Percentiles rank a stretch among this genome's conserved stretches.
These are phyloP conservation scores for Darksidea phi DNA, from an alignment of 495 filamentous ascomycete genomes.

Conservation along the genomic window DNA sequence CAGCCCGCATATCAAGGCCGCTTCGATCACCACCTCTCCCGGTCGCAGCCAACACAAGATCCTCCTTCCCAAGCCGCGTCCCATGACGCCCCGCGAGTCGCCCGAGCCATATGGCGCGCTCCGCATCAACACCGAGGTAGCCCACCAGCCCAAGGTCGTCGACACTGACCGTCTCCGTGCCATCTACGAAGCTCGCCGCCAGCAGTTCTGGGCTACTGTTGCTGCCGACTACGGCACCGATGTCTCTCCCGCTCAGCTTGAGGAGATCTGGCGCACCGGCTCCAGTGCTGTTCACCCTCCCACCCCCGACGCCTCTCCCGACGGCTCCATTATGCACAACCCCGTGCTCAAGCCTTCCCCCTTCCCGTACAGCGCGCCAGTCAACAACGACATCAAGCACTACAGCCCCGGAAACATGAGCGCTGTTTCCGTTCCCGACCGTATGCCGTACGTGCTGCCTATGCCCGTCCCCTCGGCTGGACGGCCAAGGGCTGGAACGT, in stretches of 20 bases:
- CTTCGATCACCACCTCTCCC: slow-evolving; percentile 31
- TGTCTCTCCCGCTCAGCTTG: slow-evolving; percentile 61
- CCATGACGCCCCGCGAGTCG: slow-evolving; percentile 32
- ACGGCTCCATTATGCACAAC: slow-evolving; percentile 31
- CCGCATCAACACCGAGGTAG: slow-evolving; percentile 37
- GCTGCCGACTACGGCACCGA: slow-evolving; percentile 67
- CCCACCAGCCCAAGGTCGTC: slow-evolving; percentile 46
- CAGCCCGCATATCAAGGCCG: slow-evolving; percentile 25
- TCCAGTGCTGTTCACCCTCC: slow-evolving; percentile 32
- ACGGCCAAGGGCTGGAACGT: slow-evolving; percentile 21
- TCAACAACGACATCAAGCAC: slow-evolving; percentile 25
- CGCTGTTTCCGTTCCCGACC: slow-evolving; percentile 37
- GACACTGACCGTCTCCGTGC: slow-evolving; percentile 66
- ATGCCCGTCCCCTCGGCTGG: slow-evolving; percentile 29
- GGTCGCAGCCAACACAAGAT: slow-evolving; percentile 38
- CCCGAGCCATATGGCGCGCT: slow-evolving; percentile 36
- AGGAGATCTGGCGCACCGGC: slow-evolving; percentile 61
- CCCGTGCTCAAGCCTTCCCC: slow-evolving; percentile 36
- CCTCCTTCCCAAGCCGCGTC: slow-evolving; percentile 38
- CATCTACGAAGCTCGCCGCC: slow-evolving; percentile 67
- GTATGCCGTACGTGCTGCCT: slow-evolving; percentile 34
- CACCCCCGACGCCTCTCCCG: slow-evolving; percentile 38
- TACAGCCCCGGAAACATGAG: slow-evolving; percentile 33
- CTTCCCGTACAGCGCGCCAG: slow-evolving; percentile 24
- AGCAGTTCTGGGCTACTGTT: slow-evolving; percentile 69